A percentile compares a stretch with the other conserved stretches of the same genome.
phyloP scores from a whole-genome alignment of 108 stramenopile genomes.

The Cyclotella sp. region DNA sequence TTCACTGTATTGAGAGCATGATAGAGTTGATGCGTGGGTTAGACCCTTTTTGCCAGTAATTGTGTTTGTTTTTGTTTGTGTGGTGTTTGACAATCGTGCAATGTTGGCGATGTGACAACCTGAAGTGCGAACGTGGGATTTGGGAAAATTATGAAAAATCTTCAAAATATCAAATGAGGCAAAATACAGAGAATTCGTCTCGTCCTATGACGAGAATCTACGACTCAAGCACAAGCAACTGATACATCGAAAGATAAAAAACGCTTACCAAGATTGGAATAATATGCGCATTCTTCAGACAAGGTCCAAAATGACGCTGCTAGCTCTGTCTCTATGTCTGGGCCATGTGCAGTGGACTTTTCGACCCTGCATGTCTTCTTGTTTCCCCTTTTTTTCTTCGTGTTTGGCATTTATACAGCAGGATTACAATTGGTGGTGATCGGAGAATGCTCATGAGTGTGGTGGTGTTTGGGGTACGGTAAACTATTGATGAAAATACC shows the following conservation, averaged over 20 bases:
- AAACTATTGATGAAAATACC: no score
- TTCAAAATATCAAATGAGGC: neutral
- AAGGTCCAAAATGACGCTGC: slow-evolving; percentile 19
- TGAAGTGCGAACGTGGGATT: neutral
- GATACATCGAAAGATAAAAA: neutral
- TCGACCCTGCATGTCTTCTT: neutral
- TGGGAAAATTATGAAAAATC: neutral
- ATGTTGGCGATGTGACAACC: slow-evolving; percentile 50
- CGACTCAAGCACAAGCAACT: neutral
- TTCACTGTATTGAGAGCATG: slow-evolving; percentile 16
- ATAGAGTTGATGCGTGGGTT: neutral
- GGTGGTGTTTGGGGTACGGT: no score
- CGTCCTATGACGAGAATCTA: neutral
- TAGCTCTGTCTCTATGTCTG: neutral
- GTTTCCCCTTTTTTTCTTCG: neutral
- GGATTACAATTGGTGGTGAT: neutral
- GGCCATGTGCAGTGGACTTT: neutral
- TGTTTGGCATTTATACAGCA: neutral
- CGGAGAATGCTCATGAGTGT: no score
- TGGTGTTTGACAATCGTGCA: slow-evolving; percentile 10
- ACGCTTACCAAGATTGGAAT: slow-evolving; percentile 18
- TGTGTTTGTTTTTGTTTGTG: neutral
- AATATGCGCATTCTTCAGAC: slow-evolving; percentile 36
- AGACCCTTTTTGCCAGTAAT: neutral
- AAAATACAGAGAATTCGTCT: neutral